Conservation (phyloP, 352 stramenopile genomes). For the Pythium phragmitis region DNA sequence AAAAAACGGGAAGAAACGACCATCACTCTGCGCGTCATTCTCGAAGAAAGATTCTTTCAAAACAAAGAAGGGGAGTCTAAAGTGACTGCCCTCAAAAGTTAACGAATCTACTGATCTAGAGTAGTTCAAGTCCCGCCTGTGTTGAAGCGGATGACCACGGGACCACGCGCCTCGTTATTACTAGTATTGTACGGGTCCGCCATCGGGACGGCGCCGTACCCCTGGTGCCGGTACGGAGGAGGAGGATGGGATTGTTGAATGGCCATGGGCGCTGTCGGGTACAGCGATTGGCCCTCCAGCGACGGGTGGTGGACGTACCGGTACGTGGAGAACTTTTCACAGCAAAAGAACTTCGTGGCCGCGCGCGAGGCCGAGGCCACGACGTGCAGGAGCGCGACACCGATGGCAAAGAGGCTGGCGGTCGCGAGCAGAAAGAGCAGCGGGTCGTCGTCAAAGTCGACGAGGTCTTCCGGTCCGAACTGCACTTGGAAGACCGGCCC, state of each 20-base stretch:
- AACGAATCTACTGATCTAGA: constrained; percentile 7
- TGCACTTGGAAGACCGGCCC: constrained; percentile 27
- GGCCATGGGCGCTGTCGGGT: neutral
- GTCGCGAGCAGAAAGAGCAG: constrained; percentile 43
- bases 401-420: constrained; percentile 50
- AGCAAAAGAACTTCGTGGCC: constrained; percentile 66
- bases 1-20: constrained; percentile 1
- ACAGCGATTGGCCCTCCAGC: constrained; percentile 2
- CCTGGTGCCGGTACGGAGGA: neutral
- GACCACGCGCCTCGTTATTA: neutral
- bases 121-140: neutral
- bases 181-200: neutral
- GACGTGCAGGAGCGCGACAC: constrained; percentile 52
- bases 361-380: constrained; percentile 43
- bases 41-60: neutral
- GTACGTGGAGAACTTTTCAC: constrained; percentile 54
- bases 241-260: neutral
- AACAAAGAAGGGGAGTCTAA: neutral
- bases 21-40: constrained; percentile 5
- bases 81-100: constrained; percentile 3
- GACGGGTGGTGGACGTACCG: constrained; percentile 37
- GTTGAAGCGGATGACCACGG: constrained; percentile 12
- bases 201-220: constrained; percentile 13
- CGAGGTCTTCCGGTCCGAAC: constrained; percentile 31
- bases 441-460: constrained; percentile 31